A percentile compares a stretch with the other conserved stretches of the same genome.
Evolutionary conservation across 176 grass and related monocot genomes (phyloP).

Genomic region (Aechmea fasciata): DNA sequence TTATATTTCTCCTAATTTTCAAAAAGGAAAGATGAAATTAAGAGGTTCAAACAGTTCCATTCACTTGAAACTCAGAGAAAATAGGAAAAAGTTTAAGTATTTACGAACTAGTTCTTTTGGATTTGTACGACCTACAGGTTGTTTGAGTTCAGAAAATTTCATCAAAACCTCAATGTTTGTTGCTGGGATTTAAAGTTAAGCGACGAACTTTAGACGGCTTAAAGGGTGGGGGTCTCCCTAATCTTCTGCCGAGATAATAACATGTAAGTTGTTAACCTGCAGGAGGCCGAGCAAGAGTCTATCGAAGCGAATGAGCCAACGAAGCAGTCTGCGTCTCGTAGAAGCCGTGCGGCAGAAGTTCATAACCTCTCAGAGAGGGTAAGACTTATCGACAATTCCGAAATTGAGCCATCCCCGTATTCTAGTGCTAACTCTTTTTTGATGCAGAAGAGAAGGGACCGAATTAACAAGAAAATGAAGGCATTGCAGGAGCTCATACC

Average conservation of each 20-base stretch:
- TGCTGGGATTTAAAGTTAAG: no score
- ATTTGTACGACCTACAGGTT: no score
- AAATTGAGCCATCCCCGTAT: background rate
- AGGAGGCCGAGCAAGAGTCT: slow-evolving; percentile 65
- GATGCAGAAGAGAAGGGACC: slow-evolving; percentile 84
- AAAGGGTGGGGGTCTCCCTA: background rate
- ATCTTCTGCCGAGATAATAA: background rate
- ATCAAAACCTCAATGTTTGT: no score
- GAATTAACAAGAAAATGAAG: slow-evolving; percentile 97
- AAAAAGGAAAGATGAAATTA: background rate
- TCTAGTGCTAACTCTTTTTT: background rate
- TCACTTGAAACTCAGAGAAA: no score
- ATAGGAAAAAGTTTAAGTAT: no score
- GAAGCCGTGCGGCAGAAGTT: slow-evolving; percentile 81
- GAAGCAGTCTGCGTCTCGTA: slow-evolving; percentile 32
- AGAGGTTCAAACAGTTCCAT: background rate
- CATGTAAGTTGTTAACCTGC: background rate
- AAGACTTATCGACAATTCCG: slow-evolving; percentile 7
- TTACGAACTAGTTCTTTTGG: no score
- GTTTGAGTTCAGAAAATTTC: no score
- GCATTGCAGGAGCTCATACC: slow-evolving; percentile 94
- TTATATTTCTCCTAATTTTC: background rate
- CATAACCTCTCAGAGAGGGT: slow-evolving; percentile 97
- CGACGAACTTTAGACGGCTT: background rate
- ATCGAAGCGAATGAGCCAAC: slow-evolving; percentile 31